Conservation (phyloP, 805 yeast species). For the Candida succiphila region DNA sequence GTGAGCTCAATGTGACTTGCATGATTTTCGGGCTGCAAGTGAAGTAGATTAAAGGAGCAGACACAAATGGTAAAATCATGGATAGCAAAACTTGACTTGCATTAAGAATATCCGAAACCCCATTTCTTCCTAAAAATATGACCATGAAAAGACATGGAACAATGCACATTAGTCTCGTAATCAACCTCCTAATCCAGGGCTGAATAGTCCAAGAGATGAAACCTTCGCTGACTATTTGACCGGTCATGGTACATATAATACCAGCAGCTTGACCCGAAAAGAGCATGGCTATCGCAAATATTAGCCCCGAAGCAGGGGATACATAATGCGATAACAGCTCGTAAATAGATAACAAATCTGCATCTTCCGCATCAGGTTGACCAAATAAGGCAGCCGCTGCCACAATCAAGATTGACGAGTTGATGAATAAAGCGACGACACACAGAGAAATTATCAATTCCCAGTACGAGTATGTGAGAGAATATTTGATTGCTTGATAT, state of each 20-base stretch:
- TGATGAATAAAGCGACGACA: slow-evolving; percentile 78
- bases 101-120: slow-evolving; percentile 63
- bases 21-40: slow-evolving; percentile 63
- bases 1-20: slow-evolving; percentile 22
- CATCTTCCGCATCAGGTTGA: slow-evolving; percentile 62
- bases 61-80: slow-evolving; percentile 69
- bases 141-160: slow-evolving; percentile 74
- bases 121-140: slow-evolving; percentile 60
- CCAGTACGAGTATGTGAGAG: slow-evolving; percentile 59
- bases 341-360: slow-evolving; percentile 76
- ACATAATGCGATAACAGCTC: slow-evolving; percentile 47
- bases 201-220: slow-evolving; percentile 70
- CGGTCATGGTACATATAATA: slow-evolving; percentile 86
- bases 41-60: slow-evolving; percentile 79
- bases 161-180: slow-evolving; percentile 71
- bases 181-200: slow-evolving; percentile 74
- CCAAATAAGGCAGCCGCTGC: slow-evolving; percentile 72
- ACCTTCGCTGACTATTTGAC: slow-evolving; percentile 89
- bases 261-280: slow-evolving; percentile 90
- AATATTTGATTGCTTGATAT: slow-evolving; percentile 57
- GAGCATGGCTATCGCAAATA: slow-evolving; percentile 77
- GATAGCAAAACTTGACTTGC: slow-evolving; percentile 83
- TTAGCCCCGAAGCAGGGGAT: slow-evolving; percentile 71
- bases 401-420: slow-evolving; percentile 72
- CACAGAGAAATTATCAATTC: slow-evolving; percentile 66